A percentile compares a stretch with the other conserved stretches of the same genome.
Evolutionary conservation across 1,284 basidiomycete species (phyloP).

Genomic region (Ganoderma lingzhi): DNA sequence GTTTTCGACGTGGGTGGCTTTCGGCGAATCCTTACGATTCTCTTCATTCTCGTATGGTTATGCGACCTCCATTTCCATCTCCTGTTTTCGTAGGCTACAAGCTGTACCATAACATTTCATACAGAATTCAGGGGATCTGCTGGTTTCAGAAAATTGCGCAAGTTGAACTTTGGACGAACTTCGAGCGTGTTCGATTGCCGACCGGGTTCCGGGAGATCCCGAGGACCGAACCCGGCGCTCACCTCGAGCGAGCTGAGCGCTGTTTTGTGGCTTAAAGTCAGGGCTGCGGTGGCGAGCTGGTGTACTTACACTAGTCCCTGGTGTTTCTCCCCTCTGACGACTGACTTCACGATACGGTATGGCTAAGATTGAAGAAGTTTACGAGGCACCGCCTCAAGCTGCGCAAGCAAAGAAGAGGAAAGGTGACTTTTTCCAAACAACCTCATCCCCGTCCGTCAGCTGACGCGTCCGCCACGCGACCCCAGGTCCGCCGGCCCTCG

Average conservation of each 20-base stretch:
- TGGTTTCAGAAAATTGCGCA: not conserved
- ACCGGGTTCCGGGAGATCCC: not conserved
- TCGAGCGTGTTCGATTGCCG: not conserved
- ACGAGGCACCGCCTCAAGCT: constrained; percentile 8
- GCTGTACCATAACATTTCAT: constrained; percentile 5
- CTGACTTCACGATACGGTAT: constrained; percentile 14
- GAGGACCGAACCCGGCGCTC: not conserved
- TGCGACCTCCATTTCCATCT: not conserved
- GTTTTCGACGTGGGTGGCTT: not conserved
- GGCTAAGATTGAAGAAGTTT: constrained; percentile 28
- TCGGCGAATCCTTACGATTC: not conserved
- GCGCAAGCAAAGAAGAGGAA: constrained; percentile 17
- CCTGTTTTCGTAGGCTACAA: not conserved
- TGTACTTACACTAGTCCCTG: not conserved
- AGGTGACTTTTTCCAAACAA: constrained; percentile 12
- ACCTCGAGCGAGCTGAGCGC: not conserved
- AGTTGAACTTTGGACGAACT: not conserved
- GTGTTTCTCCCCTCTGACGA: constrained; percentile 5
- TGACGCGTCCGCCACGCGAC: constrained; percentile 3
- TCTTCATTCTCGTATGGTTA: constrained; percentile 4
- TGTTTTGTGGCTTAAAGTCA: not conserved
- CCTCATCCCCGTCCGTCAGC: not conserved
- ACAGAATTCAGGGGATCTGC: not conserved
- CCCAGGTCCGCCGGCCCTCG: constrained; percentile 33
- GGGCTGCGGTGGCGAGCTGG: not conserved